Percentiles rank a stretch among this genome's conserved stretches.
Conservation (phyloP, 2,329 filamentous ascomycete species). For the Chaetomium strumarium region DNA sequence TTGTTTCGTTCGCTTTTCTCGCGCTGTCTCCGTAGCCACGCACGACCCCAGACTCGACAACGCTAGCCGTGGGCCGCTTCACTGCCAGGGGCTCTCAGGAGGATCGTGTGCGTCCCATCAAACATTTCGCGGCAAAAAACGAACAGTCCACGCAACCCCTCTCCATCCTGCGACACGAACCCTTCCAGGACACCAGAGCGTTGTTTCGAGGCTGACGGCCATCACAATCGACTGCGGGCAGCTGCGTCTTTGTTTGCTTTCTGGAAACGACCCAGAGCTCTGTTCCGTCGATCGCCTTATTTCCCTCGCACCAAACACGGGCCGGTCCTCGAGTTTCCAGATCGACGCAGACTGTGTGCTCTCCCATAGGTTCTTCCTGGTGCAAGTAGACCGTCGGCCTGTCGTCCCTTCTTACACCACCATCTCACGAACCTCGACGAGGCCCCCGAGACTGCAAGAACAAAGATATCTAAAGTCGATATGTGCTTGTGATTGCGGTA, state of each 20-base stretch:
- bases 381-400: conserved; percentile 1
- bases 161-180: conserved; percentile 36
- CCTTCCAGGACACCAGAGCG: conserved; percentile 29
- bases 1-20: neutral
- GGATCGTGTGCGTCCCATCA: conserved; percentile 14
- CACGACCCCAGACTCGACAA: conserved; percentile 10
- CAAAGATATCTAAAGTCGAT: conserved; percentile 8
- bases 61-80: conserved; percentile 2
- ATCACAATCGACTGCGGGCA: conserved; percentile 21
- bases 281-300: conserved; percentile 35
- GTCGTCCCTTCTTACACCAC: neutral
- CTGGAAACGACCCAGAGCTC: conserved; percentile 26
- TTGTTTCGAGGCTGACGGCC: conserved; percentile 27
- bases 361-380: neutral
- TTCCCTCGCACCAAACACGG: conserved; percentile 25
- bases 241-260: conserved; percentile 17
- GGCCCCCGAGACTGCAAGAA: neutral
- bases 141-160: conserved; percentile 17
- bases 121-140: conserved; percentile 6
- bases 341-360: conserved; percentile 11
- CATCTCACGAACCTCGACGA: neutral
- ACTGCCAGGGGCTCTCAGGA: conserved; percentile 21
- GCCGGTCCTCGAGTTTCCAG: conserved; percentile 31
- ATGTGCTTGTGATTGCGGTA: conserved; percentile 21
- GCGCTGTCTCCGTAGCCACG: conserved; percentile 4